Conservation (phyloP, 2,329 filamentous ascomycete genomes). For the Pseudopithomyces maydicus region DNA sequence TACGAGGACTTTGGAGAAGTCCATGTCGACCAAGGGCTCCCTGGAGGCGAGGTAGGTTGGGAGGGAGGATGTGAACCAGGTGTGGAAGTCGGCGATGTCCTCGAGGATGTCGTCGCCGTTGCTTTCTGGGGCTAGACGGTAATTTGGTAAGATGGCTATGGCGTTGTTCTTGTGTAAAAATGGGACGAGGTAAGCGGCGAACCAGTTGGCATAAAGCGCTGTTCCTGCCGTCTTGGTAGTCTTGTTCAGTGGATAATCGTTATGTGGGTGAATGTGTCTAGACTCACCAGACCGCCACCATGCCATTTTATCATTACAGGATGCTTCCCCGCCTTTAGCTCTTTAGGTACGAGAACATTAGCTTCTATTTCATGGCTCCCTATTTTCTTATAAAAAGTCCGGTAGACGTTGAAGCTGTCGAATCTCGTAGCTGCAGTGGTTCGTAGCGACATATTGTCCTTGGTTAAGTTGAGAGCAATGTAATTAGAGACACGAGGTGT, state of each 20-base stretch:
- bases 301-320: constrained; percentile 52
- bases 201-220: constrained; percentile 34
- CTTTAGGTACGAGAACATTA: constrained; percentile 48
- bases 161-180: constrained; percentile 46
- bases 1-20: constrained; percentile 34
- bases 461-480: neutral
- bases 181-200: constrained; percentile 42
- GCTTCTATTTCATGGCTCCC: constrained; percentile 42
- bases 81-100: constrained; percentile 55
- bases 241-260: neutral
- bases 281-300: constrained; percentile 51
- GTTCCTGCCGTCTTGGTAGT: constrained; percentile 27
- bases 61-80: constrained; percentile 44
- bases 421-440: constrained; percentile 36
- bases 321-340: constrained; percentile 37
- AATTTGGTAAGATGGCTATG: constrained; percentile 54
- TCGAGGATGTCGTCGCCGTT: constrained; percentile 53
- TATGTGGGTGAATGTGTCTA: constrained; percentile 1
- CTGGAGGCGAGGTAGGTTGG: constrained; percentile 15
- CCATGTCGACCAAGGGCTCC: constrained; percentile 18
- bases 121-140: constrained; percentile 58
- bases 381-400: constrained; percentile 49
- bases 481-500: neutral
- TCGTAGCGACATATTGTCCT: constrained; percentile 14
- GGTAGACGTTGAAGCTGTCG: constrained; percentile 45